A percentile compares a stretch with the other conserved stretches of the same genome.
Evolutionary conservation across 805 yeast genomes (phyloP).

Genomic region (Sugiyamaella boreocaroliniensis): DNA sequence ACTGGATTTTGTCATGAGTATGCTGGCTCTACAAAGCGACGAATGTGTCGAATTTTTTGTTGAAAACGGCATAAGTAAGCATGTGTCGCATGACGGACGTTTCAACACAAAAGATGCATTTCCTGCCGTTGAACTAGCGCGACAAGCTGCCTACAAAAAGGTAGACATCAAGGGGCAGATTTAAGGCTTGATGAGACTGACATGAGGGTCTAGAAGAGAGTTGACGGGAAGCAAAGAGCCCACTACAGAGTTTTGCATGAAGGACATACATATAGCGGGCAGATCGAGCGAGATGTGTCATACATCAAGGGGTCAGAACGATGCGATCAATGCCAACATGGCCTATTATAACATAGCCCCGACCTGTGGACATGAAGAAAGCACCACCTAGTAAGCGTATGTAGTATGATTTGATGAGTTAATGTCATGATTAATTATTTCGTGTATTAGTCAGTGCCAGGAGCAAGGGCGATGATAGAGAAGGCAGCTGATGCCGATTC

Average conservation of each 20-base stretch:
- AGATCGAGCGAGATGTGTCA: not conserved
- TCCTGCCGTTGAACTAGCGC: conserved; percentile 33
- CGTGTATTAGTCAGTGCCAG: not conserved
- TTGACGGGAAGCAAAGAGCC: not conserved
- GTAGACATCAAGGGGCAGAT: conserved; percentile 89
- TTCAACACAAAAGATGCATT: conserved; percentile 25
- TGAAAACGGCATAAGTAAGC: conserved; percentile 35
- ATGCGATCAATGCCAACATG: no score
- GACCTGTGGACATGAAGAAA: no score
- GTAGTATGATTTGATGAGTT: not conserved
- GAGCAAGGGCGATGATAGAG: conserved; percentile 68
- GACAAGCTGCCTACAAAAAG: conserved; percentile 40
- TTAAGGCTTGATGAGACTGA: conserved; percentile 13
- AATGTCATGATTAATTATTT: not conserved
- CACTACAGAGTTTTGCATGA: not conserved
- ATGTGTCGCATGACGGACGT: conserved; percentile 16
- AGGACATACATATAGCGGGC: no score
- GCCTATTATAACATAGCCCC: no score
- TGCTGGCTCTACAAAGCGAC: conserved; percentile 34
- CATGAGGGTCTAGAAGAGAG: not conserved
- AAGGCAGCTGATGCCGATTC: conserved; percentile 41
- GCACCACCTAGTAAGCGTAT: no score
- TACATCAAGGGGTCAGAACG: no score
- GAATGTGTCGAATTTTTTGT: conserved; percentile 41
- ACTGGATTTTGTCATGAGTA: conserved; percentile 19